Conservation (phyloP, 208 protist species). For the Wallacemonas sp. region DNA sequence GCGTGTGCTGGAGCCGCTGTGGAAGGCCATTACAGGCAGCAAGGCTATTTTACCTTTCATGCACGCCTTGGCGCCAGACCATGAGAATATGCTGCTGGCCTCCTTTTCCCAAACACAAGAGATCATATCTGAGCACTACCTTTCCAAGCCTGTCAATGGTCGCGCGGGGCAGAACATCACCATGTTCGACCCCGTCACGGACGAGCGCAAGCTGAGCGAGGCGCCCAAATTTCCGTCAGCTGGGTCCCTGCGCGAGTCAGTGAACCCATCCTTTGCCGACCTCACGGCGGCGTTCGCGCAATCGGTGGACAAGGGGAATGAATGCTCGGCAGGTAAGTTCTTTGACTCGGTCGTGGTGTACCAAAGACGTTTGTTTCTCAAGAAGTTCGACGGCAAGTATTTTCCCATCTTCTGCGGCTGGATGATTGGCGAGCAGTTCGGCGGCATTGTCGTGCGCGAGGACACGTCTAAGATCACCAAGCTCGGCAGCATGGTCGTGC, state of each 20-base stretch:
- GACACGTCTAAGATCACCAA: slow-evolving; percentile 83
- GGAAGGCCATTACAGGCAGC: slow-evolving; percentile 78
- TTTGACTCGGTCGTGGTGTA: slow-evolving; percentile 71
- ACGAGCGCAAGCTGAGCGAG: slow-evolving; percentile 29
- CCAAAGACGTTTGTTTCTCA: slow-evolving; percentile 66
- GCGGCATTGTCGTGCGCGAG: slow-evolving; percentile 71
- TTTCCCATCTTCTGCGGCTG: slow-evolving; percentile 83
- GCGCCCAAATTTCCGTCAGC: slow-evolving; percentile 24
- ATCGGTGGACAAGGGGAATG: slow-evolving; percentile 50
- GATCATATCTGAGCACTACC: slow-evolving; percentile 54
- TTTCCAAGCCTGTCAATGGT: slow-evolving; percentile 81
- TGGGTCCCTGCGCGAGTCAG: slow-evolving; percentile 9
- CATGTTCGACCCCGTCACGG: slow-evolving; percentile 67
- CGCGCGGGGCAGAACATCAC: slow-evolving; percentile 73
- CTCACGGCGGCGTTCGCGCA: slow-evolving; percentile 21
- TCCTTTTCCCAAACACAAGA: slow-evolving; percentile 56
- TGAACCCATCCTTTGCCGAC: slow-evolving; percentile 13
- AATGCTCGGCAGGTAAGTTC: slow-evolving; percentile 57
- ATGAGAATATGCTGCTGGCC: slow-evolving; percentile 64
- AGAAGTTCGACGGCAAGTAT: slow-evolving; percentile 72
- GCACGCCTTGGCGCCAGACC: slow-evolving; percentile 54
- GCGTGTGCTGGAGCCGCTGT: slow-evolving; percentile 74
- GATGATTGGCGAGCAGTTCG: slow-evolving; percentile 70
- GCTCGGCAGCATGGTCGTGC: slow-evolving; percentile 57
- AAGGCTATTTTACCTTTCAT: slow-evolving; percentile 82